Conservation (phyloP, 2,329 filamentous ascomycete genomes). For the Microsporum audouinii region DNA sequence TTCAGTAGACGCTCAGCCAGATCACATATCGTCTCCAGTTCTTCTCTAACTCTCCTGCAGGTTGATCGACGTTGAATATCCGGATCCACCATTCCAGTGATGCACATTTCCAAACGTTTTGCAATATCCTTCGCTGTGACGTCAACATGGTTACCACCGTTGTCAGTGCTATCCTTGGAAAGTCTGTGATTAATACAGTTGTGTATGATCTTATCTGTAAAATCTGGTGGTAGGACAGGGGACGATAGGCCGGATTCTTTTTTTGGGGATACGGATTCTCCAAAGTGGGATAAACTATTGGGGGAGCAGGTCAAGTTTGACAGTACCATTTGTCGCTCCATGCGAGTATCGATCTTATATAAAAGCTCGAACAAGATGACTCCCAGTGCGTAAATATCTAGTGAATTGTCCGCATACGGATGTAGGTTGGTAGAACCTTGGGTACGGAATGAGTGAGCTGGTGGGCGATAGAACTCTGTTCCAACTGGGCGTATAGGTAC, state of each 20-base stretch:
- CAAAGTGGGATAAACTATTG: slow-evolving; percentile 3
- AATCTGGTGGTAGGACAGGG: slow-evolving; percentile 27
- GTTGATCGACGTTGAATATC: slow-evolving; percentile 28
- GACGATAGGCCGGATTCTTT: slow-evolving; percentile 5
- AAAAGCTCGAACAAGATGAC: slow-evolving; percentile 53
- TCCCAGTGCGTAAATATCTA: slow-evolving; percentile 52
- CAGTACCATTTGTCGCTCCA: slow-evolving; percentile 37
- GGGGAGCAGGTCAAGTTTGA: slow-evolving; percentile 27
- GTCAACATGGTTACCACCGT: not conserved
- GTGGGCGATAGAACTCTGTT: slow-evolving; percentile 52
- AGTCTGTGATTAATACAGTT: slow-evolving; percentile 14
- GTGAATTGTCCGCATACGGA: slow-evolving; percentile 36
- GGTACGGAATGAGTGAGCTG: slow-evolving; percentile 16
- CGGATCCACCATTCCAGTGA: slow-evolving; percentile 33
- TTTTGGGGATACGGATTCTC: not conserved
- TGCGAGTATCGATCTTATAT: slow-evolving; percentile 42
- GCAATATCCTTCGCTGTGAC: slow-evolving; percentile 17
- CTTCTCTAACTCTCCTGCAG: slow-evolving; percentile 27
- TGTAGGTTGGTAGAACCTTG: slow-evolving; percentile 13
- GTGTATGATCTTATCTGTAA: slow-evolving; percentile 28
- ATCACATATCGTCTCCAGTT: slow-evolving; percentile 19
- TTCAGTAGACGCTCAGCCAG: not conserved
- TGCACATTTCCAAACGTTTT: slow-evolving; percentile 27
- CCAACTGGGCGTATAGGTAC: slow-evolving; percentile 39
- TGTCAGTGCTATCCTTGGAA: not conserved